Evolutionary conservation across 352 stramenopile species (phyloP).

Genomic region (Pythium chondricola): DNA sequence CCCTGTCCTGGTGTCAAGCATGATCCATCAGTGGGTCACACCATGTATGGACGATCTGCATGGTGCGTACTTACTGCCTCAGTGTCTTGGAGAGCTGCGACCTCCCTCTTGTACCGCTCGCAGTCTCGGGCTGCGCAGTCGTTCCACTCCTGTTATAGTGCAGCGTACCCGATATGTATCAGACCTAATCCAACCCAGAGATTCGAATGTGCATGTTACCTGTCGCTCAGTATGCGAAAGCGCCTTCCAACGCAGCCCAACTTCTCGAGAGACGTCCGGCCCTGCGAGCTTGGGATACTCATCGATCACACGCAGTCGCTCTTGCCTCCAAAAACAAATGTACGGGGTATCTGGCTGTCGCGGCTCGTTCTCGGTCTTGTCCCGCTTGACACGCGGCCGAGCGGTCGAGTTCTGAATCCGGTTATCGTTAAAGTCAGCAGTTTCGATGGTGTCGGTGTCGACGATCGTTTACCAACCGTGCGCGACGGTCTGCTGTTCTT

Average conservation of each 20-base stretch:
- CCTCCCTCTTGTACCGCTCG: slow-evolving; percentile 44
- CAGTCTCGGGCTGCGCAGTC: slow-evolving; percentile 43
- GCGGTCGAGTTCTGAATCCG: too few relatives aligned
- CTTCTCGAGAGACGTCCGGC: slow-evolving; percentile 38
- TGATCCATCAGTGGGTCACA: neutral
- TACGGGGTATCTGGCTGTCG: slow-evolving; percentile 56
- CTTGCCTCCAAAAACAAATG: slow-evolving; percentile 58
- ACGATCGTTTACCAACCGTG: neutral
- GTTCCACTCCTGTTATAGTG: slow-evolving; percentile 27
- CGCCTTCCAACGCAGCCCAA: slow-evolving; percentile 42
- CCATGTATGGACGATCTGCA: neutral
- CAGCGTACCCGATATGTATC: neutral
- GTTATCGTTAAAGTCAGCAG: too few relatives aligned
- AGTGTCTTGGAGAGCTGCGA: slow-evolving; percentile 29
- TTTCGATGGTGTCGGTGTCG: neutral
- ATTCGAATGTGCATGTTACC: slow-evolving; percentile 1
- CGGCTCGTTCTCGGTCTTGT: slow-evolving; percentile 34
- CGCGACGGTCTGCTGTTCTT: neutral
- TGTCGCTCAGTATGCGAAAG: slow-evolving; percentile 31
- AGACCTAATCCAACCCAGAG: neutral
- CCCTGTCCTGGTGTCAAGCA: neutral
- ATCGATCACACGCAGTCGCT: slow-evolving; percentile 31
- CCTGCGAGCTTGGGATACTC: slow-evolving; percentile 32
- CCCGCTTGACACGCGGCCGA: slow-evolving; percentile 16
- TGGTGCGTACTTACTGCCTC: slow-evolving; percentile 2